Evolutionary conservation across 2,329 filamentous ascomycete species (phyloP).

Genomic region (Fusarium camptoceras): DNA sequence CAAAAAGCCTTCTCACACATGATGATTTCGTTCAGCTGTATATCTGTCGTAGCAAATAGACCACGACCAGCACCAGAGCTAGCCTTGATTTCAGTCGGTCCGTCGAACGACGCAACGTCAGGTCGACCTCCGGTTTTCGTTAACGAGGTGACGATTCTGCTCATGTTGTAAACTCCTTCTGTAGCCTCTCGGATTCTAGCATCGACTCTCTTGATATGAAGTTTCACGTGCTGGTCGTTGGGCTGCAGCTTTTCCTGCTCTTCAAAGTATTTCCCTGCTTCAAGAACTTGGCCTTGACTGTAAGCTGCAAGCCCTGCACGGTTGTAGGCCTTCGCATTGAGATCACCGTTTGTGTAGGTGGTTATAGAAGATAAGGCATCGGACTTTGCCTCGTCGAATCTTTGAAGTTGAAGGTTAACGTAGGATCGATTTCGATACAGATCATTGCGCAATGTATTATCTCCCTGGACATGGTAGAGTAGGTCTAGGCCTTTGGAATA

Average conservation of each 20-base stretch:
- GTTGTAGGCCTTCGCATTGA: slow-evolving; percentile 50
- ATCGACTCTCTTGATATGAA: slow-evolving; percentile 37
- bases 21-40: slow-evolving; percentile 47
- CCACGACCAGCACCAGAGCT: slow-evolving; percentile 51
- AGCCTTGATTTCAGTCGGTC: slow-evolving; percentile 44
- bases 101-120: slow-evolving; percentile 47
- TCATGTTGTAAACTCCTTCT: slow-evolving; percentile 40
- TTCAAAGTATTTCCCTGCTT: slow-evolving; percentile 43
- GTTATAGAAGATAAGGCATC: slow-evolving; percentile 51
- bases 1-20: slow-evolving; percentile 54
- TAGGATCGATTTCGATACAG: slow-evolving; percentile 49
- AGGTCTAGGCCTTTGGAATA: slow-evolving; percentile 46
- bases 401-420: slow-evolving; percentile 49
- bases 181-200: slow-evolving; percentile 44
- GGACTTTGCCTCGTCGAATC: slow-evolving; percentile 48
- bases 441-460: slow-evolving; percentile 46
- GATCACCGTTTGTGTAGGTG: slow-evolving; percentile 11
- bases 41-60: slow-evolving; percentile 51
- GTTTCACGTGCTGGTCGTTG: slow-evolving; percentile 24
- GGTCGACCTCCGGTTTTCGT: slow-evolving; percentile 46
- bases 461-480: neutral
- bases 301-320: slow-evolving; percentile 50
- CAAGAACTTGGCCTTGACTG: slow-evolving; percentile 41
- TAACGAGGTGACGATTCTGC: slow-evolving; percentile 39
- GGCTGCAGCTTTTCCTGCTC: slow-evolving; percentile 44